These are phyloP conservation scores for Blastocladiella britannica DNA, from an alignment of 192 early-diverging fungal species.

Conservation along the genomic window DNA sequence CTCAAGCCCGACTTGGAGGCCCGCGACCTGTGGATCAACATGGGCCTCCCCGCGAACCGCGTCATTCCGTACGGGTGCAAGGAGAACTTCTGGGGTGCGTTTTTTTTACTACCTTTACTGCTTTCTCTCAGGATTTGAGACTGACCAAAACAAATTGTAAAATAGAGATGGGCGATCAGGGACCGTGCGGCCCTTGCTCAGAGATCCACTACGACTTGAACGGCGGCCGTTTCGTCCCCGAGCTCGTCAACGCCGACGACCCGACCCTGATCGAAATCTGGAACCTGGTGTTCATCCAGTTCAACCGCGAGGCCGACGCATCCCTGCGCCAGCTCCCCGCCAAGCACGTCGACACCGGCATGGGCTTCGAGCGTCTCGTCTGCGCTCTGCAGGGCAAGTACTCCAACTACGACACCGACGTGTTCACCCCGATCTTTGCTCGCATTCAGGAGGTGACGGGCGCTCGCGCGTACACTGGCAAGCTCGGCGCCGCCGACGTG, in stretches of 20 bases:
- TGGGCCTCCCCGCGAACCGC: conserved; percentile 61
- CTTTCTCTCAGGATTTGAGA: background rate
- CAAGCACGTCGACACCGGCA: conserved; percentile 95
- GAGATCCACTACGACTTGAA: conserved; percentile 97
- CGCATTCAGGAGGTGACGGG: conserved; percentile 72
- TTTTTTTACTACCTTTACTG: too few species aligned
- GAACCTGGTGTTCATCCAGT: conserved; percentile 99
- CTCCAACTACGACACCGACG: conserved; percentile 97
- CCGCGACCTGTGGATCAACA: conserved; percentile 72
- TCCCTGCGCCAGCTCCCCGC: conserved; percentile 69
- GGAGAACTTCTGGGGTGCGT: conserved; percentile 94
- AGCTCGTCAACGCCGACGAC: conserved; percentile 89
- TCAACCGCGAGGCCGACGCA: conserved; percentile 85
- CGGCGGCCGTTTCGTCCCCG: conserved; percentile 69
- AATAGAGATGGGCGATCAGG: conserved; percentile 86
- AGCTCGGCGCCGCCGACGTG: conserved; percentile 67
- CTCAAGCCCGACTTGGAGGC: conserved; percentile 72
- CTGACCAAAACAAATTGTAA: background rate
- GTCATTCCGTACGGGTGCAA: conserved; percentile 72
- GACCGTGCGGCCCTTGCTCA: conserved; percentile 92
- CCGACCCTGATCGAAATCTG: conserved; percentile 95
- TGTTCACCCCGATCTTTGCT: conserved; percentile 60
- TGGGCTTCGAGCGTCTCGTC: conserved; percentile 88
- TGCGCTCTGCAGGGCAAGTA: conserved; percentile 81
- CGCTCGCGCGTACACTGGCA: conserved; percentile 62